Percentiles rank a stretch among this genome's conserved stretches.
Conservation (phyloP, 192 early-diverging fungal genomes). For the Pilobolus umbonatus region DNA sequence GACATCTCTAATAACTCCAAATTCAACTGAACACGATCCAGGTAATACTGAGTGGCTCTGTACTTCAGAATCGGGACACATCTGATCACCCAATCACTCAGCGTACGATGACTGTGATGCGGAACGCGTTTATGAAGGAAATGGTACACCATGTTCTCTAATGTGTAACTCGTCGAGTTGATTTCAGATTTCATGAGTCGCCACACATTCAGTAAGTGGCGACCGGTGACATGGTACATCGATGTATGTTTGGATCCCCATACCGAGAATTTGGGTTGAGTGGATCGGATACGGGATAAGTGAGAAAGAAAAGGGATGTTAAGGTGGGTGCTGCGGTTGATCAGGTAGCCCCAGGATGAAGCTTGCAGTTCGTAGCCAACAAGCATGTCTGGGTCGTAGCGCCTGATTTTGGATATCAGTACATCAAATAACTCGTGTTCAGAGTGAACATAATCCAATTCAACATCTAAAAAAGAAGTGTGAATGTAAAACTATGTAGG, state of each 20-base stretch:
- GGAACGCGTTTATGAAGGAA: conserved; percentile 66
- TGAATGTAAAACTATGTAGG: not conserved
- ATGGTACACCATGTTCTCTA: conserved; percentile 70
- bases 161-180: conserved; percentile 69
- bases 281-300: not conserved
- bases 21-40: conserved; percentile 60
- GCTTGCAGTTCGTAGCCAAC: conserved; percentile 84
- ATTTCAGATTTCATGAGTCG: conserved; percentile 75
- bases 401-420: conserved; percentile 50
- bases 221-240: conserved; percentile 58
- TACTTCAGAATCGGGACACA: conserved; percentile 46
- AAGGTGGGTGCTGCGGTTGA: conserved; percentile 64
- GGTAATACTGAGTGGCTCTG: conserved; percentile 60
- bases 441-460: conserved; percentile 35
- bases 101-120: conserved; percentile 49
- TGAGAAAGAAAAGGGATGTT: too few relatives aligned
- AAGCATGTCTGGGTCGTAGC: conserved; percentile 80
- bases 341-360: conserved; percentile 86
- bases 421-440: conserved; percentile 59
- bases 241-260: conserved; percentile 66
- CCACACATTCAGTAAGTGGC: conserved; percentile 90
- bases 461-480: conserved; percentile 26
- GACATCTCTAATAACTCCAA: conserved; percentile 71
- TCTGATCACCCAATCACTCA: conserved; percentile 64
- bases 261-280: conserved; percentile 25